Conservation (phyloP, 768 basidiomycete genomes). For the Phlebiopsis flavidoalba region DNA sequence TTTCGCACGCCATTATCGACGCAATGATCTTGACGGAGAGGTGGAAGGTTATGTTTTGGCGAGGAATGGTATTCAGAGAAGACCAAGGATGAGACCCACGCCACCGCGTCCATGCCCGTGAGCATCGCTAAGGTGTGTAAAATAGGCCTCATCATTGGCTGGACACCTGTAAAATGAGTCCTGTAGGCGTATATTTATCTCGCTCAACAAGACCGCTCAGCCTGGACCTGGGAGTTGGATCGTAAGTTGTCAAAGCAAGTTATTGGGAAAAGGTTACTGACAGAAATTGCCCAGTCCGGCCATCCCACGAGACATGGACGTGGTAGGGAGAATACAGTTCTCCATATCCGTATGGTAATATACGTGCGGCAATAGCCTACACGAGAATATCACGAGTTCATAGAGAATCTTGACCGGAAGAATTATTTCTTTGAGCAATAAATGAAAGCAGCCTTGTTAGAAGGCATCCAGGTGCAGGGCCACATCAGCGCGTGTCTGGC, state of each 20-base stretch:
- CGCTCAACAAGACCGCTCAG: conserved; percentile 20
- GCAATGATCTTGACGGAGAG: conserved; percentile 29
- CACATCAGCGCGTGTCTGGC: no score
- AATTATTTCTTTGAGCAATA: no score
- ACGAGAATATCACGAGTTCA: no score
- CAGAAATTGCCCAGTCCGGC: conserved; percentile 15
- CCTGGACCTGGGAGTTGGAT: conserved; percentile 26
- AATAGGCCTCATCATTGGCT: not conserved
- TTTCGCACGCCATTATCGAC: conserved; percentile 65
- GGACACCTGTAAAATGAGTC: not conserved
- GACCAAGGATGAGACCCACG: conserved; percentile 7
- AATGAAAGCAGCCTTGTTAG: no score
- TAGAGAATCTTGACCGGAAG: no score
- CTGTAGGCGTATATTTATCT: conserved; percentile 20
- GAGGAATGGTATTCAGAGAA: conserved; percentile 9
- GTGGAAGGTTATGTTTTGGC: conserved; percentile 5
- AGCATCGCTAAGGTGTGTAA: conserved; percentile 14
- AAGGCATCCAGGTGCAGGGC: no score
- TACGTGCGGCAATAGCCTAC: no score
- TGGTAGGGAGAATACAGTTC: conserved; percentile 1
- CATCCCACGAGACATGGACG: conserved; percentile 23
- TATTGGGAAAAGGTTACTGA: not conserved
- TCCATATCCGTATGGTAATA: no score
- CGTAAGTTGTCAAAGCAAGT: conserved; percentile 8
- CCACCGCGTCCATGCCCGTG: conserved; percentile 4